Evolutionary conservation across 2,329 filamentous ascomycete genomes (phyloP).

Genomic region (Penicillium glabrum): DNA sequence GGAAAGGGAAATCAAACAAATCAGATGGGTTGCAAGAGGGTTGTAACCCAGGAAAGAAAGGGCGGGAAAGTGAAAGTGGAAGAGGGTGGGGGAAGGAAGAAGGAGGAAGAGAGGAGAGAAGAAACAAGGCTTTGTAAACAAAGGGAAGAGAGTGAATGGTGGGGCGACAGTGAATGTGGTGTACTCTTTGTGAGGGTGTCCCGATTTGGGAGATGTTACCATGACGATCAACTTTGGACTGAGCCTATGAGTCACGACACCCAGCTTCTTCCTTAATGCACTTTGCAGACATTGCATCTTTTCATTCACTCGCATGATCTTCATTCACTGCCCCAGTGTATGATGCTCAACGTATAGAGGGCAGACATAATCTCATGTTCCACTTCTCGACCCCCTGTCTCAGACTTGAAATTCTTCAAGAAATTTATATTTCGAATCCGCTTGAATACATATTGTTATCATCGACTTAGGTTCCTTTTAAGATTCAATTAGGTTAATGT

Average conservation of each 20-base stretch:
- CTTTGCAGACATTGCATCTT: no score
- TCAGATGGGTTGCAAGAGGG: no score
- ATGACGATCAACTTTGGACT: no score
- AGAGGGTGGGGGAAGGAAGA: neutral
- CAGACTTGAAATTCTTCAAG: neutral
- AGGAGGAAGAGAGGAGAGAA: constrained; percentile 10
- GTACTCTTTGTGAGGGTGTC: no score
- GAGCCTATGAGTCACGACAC: no score
- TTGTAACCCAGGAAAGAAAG: neutral
- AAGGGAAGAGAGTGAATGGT: neutral
- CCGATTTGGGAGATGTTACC: no score
- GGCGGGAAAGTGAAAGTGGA: neutral
- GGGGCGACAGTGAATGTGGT: neutral
- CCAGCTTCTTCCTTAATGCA: no score
- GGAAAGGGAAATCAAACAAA: no score
- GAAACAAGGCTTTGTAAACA: neutral
- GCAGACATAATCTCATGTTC: neutral
- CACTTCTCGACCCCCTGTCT: neutral
- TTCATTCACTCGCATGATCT: no score
- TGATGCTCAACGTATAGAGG: neutral
- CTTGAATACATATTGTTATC: neutral
- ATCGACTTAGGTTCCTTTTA: neutral
- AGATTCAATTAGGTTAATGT: neutral
- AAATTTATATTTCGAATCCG: neutral
- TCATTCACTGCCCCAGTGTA: no score